Conservation (phyloP, 148 eudicot genomes). For the Nepenthes mirabilis region DNA sequence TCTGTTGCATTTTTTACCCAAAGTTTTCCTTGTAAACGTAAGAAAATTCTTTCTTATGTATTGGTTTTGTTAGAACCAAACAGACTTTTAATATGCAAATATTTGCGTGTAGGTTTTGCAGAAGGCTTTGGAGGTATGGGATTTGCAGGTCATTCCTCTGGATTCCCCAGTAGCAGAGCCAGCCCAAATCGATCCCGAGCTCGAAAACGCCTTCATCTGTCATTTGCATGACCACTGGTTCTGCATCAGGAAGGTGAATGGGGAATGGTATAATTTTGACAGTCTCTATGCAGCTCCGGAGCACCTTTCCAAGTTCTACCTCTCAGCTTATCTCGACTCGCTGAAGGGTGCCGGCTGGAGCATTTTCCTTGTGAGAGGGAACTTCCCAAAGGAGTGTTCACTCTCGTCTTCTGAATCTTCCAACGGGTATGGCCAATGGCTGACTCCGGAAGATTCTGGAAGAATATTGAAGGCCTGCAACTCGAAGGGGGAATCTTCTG, state of each 20-base stretch:
- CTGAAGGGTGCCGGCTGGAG: conserved; percentile 88
- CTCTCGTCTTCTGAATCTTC: conserved; percentile 62
- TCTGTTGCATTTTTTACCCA: too few species aligned
- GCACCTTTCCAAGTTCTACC: conserved; percentile 90
- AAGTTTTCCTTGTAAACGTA: too few species aligned
- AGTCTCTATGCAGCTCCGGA: conserved; percentile 90
- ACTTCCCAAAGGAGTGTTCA: conserved; percentile 84
- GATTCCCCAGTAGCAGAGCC: conserved; percentile 81
- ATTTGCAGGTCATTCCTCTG: conserved; percentile 77
- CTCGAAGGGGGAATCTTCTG: conserved; percentile 23
- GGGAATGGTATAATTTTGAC: conserved; percentile 96
- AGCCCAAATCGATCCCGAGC: conserved; percentile 84
- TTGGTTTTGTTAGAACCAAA: neutral
- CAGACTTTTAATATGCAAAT: neutral
- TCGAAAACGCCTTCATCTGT: conserved; percentile 80
- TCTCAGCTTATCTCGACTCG: conserved; percentile 78
- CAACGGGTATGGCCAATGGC: conserved; percentile 85
- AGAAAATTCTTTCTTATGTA: too few species aligned
- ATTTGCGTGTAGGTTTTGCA: conserved; percentile 55
- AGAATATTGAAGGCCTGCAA: conserved; percentile 65
- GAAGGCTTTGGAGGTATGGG: conserved; percentile 96
- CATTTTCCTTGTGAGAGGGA: conserved; percentile 78
- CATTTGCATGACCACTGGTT: conserved; percentile 96
- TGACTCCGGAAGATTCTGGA: conserved; percentile 74
- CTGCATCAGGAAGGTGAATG: conserved; percentile 89